Base-by-base conservation (phyloP, 331 rosid genomes). In the Prunus yedoensis region DNA sequence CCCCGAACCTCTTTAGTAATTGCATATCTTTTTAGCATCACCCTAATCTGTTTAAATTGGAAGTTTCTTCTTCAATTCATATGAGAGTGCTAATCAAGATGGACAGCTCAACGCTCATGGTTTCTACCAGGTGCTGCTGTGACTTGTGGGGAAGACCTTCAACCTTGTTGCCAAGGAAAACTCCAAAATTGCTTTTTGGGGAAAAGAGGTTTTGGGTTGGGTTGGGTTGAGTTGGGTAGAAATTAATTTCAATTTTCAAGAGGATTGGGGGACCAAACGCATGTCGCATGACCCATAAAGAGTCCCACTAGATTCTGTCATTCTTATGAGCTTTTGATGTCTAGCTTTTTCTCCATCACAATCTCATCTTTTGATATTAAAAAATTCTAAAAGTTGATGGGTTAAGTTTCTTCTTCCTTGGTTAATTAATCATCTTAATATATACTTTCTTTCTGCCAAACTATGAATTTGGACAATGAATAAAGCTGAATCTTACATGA, bases 211-310 rank as follows among this genome's bases (percentile, higher is more conserved):
- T 43, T 0, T n/a, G n/a, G n/a, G n/a, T n/a, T 38, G 65, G 60
- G 52, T 13, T 78, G 43, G 41, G 41, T 0, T 38, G 66, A 38
- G 62, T 13, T 78, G 12, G 30, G 45, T 46, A 43, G 58, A 50
- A 21, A 38, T 17, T 35, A 27, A 41, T 51, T 38, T 61, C 52
- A 51, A 70, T 49, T 76, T 58, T 49, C 18, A 71, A 70, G 60
- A 71, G 63, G 61, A 74, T 21, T 17, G 4, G 78, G 84, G 66
- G 68, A 61, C 74, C 75, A 64, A 81, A 65, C 38, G 70, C 32
- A 70, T 65, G 43, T 46, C 63, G n/a, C 57, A 74, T 68, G 47
- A 9, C 70, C 67, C 15, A 10, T 17, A 21, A 66, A 43, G 65
- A 54, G 52, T 30, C 68, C 74, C 62, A 67, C 69, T 70, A 79